Evolutionary conservation across 768 basidiomycete genomes (phyloP).

Genomic region (Clavulina sp.): DNA sequence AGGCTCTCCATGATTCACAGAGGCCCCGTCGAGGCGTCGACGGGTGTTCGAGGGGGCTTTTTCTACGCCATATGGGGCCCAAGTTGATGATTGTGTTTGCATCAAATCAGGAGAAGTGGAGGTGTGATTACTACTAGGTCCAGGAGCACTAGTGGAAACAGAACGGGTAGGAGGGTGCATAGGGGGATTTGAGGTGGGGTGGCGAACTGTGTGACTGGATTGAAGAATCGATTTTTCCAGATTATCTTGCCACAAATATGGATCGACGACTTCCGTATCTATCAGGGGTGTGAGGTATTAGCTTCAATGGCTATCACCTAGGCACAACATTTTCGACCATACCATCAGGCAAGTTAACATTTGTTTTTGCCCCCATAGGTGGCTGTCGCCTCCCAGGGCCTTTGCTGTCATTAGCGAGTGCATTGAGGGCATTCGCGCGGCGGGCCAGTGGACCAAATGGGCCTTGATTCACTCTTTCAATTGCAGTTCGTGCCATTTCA

Average conservation of each 20-base stretch:
- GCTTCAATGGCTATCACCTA: not conserved
- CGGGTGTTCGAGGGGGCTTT: too few relatives aligned
- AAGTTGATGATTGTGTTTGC: too few relatives aligned
- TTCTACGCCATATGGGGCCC: too few relatives aligned
- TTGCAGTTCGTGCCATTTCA: constrained; percentile 60
- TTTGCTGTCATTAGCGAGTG: not conserved
- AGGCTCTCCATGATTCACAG: too few relatives aligned
- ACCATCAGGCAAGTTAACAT: not conserved
- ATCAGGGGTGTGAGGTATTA: not conserved
- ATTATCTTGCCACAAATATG: constrained; percentile 10
- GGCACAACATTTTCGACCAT: not conserved
- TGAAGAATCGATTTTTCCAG: constrained; percentile 4
- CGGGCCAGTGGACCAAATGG: constrained; percentile 35
- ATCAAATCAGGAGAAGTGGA: too few relatives aligned
- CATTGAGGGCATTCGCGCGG: not conserved
- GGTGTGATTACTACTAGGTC: too few relatives aligned
- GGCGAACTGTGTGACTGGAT: not conserved
- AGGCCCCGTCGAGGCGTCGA: too few relatives aligned
- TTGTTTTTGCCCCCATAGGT: not conserved
- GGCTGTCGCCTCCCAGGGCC: not conserved
- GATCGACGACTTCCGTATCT: not conserved
- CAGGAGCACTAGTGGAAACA: too few relatives aligned
- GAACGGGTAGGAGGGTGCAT: too few relatives aligned
- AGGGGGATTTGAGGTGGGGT: constrained; percentile 1
- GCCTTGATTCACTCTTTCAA: constrained; percentile 63